Evolutionary conservation across 768 basidiomycete species (phyloP).

Genomic region (Tylopilus balloui): DNA sequence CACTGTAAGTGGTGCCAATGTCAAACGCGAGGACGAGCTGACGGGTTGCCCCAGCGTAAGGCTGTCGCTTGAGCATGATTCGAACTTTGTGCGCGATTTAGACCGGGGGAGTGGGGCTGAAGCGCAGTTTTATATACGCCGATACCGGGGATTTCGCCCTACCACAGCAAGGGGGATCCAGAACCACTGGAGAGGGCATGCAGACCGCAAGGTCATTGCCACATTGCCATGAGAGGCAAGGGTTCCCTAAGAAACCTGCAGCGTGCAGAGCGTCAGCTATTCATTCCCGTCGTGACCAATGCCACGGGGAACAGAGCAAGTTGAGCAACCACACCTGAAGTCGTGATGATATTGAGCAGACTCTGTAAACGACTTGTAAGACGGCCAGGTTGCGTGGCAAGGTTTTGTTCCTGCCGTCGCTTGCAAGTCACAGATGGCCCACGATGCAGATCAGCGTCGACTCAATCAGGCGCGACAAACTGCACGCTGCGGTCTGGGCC

Average conservation of each 20-base stretch:
- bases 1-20: conserved; percentile 36
- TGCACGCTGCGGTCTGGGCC: neutral
- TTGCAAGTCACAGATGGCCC: neutral
- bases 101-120: neutral
- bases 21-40: conserved; percentile 37
- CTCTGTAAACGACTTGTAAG: no score
- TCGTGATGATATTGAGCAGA: no score
- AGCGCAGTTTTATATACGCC: conserved; percentile 5
- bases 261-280: neutral
- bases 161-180: no score
- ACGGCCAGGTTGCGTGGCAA: no score
- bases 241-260: neutral
- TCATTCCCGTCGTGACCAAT: conserved; percentile 3
- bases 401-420: no score
- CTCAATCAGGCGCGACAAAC: no score
- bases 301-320: neutral
- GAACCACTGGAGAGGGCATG: no score
- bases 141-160: neutral
- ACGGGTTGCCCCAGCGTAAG: conserved; percentile 31
- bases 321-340: neutral
- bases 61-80: conserved; percentile 30
- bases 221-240: neutral
- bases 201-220: neutral
- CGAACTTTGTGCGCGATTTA: neutral
- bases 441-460: conserved; percentile 3